phyloP scores from a whole-genome alignment of 805 yeast species.

The Lipomyces anomalus region DNA sequence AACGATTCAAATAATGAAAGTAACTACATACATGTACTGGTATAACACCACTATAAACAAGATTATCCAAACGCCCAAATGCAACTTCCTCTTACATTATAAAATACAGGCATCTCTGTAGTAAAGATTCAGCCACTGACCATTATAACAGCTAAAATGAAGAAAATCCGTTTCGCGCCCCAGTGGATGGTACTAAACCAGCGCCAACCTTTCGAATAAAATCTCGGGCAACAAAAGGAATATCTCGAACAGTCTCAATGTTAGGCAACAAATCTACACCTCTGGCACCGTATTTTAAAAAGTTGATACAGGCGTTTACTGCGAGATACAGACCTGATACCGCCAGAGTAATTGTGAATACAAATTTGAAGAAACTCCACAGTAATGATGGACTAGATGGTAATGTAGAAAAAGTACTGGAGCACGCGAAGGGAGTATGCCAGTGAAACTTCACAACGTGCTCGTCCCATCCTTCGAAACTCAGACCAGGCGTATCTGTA shows the following conservation, averaged over 20 bases:
- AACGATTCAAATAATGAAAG: too few relatives aligned
- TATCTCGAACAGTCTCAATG: conserved; percentile 52
- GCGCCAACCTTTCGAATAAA: conserved; percentile 55
- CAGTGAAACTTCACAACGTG: conserved; percentile 35
- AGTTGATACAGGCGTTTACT: conserved; percentile 65
- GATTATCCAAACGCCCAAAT: too few relatives aligned
- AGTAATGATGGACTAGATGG: background rate
- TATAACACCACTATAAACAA: too few relatives aligned
- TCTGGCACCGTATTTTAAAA: conserved; percentile 61
- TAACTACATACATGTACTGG: too few relatives aligned
- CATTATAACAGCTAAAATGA: conserved; percentile 56
- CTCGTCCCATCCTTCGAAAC: conserved; percentile 30
- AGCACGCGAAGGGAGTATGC: conserved; percentile 41
- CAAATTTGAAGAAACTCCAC: background rate
- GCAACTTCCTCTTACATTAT: too few relatives aligned
- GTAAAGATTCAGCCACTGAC: too few relatives aligned
- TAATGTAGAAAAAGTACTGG: background rate
- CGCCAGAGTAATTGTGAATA: conserved; percentile 28
- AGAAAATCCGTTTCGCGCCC: conserved; percentile 85
- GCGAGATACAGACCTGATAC: conserved; percentile 56
- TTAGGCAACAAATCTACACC: conserved; percentile 48
- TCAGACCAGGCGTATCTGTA: conserved; percentile 15
- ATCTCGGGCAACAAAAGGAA: conserved; percentile 35
- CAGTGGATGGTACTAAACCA: conserved; percentile 53
- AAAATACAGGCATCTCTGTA: too few relatives aligned